These are phyloP conservation scores for Diaporthe ampelina DNA, from an alignment of 2,329 filamentous ascomycete species.

Conservation along the genomic window DNA sequence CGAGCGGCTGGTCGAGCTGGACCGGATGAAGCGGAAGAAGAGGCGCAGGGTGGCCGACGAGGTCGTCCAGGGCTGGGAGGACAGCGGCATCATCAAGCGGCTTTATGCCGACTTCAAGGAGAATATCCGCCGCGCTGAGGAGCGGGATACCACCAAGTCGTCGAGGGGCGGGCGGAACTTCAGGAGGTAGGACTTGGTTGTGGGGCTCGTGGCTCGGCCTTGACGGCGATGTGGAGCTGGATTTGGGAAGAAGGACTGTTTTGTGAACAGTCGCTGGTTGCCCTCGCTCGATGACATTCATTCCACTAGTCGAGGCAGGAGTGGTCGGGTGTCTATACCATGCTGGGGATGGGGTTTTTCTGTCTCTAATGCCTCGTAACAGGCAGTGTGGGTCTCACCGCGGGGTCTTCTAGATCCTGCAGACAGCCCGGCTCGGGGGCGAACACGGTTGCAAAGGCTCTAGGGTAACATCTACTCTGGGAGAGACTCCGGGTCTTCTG, in stretches of 20 bases:
- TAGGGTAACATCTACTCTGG: no score
- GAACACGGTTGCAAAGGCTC: no score
- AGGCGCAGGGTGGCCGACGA: conserved; percentile 71
- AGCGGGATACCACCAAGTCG: conserved; percentile 53
- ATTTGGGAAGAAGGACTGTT: not conserved
- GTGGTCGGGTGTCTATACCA: no score
- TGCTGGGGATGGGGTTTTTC: no score
- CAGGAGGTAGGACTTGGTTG: no score
- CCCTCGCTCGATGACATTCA: not conserved
- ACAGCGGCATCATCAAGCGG: conserved; percentile 68
- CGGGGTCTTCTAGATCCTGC: not conserved
- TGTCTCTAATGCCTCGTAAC: no score
- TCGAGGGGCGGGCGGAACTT: conserved; percentile 34
- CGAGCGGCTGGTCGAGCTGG: conserved; percentile 71
- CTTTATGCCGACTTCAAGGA: conserved; percentile 77
- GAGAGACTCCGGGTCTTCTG: no score
- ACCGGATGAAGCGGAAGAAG: conserved; percentile 72
- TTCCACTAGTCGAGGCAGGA: not conserved
- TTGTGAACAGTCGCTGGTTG: not conserved
- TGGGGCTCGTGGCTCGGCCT: not conserved
- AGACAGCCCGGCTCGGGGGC: no score
- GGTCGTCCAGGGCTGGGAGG: conserved; percentile 75
- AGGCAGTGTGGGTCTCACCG: no score
- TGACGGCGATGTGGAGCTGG: not conserved
- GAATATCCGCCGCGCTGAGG: conserved; percentile 70